Conservation (phyloP, 768 basidiomycete species). For the Solioccasus polychromus region DNA sequence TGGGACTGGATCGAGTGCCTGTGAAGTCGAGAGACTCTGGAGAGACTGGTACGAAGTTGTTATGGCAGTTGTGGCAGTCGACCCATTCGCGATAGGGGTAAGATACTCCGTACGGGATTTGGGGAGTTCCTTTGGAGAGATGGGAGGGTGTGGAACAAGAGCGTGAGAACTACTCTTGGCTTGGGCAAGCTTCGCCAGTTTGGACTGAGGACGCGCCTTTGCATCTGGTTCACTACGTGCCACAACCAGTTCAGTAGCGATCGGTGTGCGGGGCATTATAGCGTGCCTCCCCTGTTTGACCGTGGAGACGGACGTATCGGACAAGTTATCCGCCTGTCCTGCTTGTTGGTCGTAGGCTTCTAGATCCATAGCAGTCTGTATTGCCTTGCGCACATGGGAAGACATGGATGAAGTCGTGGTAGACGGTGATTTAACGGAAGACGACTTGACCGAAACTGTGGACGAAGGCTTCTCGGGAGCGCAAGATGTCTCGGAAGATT, state of each 20-base stretch:
- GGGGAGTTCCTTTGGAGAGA: constrained; percentile 37
- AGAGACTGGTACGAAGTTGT: constrained; percentile 78
- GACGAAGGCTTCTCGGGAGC: constrained; percentile 14
- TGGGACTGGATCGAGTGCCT: constrained; percentile 18
- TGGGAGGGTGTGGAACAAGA: constrained; percentile 25
- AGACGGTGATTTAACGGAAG: constrained; percentile 22
- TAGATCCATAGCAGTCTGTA: constrained; percentile 61
- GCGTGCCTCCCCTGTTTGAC: constrained; percentile 17
- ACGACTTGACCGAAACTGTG: constrained; percentile 24
- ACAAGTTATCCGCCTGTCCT: constrained; percentile 10
- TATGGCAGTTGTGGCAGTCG: constrained; percentile 81
- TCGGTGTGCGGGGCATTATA: constrained; percentile 22
- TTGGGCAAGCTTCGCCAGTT: constrained; percentile 72
- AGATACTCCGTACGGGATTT: constrained; percentile 63
- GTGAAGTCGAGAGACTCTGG: constrained; percentile 49
- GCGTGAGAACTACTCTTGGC: constrained; percentile 38
- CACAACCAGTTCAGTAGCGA: constrained; percentile 12
- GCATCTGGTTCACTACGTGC: constrained; percentile 15
- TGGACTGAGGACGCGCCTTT: constrained; percentile 53
- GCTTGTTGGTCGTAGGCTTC: constrained; percentile 48
- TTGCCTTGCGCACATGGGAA: constrained; percentile 61
- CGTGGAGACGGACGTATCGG: constrained; percentile 23
- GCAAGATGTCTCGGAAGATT: constrained; percentile 13
- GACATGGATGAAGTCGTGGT: constrained; percentile 49
- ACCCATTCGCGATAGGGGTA: constrained; percentile 77